phyloP scores from a whole-genome alignment of 2,329 filamentous ascomycete genomes.

The Biscogniauxia marginata region DNA sequence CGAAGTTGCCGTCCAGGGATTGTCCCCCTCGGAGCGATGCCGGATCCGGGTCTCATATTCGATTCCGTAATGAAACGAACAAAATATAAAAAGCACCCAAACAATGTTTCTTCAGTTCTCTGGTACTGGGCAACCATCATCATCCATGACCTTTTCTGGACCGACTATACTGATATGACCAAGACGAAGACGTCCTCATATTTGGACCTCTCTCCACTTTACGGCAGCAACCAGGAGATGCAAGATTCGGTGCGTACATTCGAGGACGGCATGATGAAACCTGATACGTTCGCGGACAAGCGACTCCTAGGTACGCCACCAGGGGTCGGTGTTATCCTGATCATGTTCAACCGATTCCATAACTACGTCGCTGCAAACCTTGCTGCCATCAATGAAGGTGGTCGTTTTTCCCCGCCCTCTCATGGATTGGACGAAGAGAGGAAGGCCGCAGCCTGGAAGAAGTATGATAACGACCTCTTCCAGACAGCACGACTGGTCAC shows the following conservation, averaged over 20 bases:
- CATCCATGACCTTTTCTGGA: slow-evolving; percentile 74
- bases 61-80: slow-evolving; percentile 59
- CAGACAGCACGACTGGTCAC: slow-evolving; percentile 76
- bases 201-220: slow-evolving; percentile 69
- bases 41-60: slow-evolving; percentile 64
- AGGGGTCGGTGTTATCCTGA: slow-evolving; percentile 66
- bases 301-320: slow-evolving; percentile 70
- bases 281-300: slow-evolving; percentile 70
- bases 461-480: slow-evolving; percentile 76
- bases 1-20: slow-evolving; percentile 60
- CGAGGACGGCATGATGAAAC: slow-evolving; percentile 68
- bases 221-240: slow-evolving; percentile 66
- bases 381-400: slow-evolving; percentile 80
- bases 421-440: slow-evolving; percentile 49
- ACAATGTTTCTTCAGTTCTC: slow-evolving; percentile 69
- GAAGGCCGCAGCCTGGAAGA: slow-evolving; percentile 55
- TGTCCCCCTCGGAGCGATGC: slow-evolving; percentile 61
- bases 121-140: slow-evolving; percentile 74
- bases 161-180: slow-evolving; percentile 58
- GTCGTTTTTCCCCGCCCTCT: slow-evolving; percentile 68
- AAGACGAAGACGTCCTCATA: slow-evolving; percentile 63
- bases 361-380: slow-evolving; percentile 81
- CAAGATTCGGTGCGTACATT: slow-evolving; percentile 68
- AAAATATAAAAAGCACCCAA: slow-evolving; percentile 59
- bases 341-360: slow-evolving; percentile 85